Percentiles rank a stretch among this genome's conserved stretches.
Conservation (phyloP, 148 eudicot genomes). For the Vaccinium myrtillus region DNA sequence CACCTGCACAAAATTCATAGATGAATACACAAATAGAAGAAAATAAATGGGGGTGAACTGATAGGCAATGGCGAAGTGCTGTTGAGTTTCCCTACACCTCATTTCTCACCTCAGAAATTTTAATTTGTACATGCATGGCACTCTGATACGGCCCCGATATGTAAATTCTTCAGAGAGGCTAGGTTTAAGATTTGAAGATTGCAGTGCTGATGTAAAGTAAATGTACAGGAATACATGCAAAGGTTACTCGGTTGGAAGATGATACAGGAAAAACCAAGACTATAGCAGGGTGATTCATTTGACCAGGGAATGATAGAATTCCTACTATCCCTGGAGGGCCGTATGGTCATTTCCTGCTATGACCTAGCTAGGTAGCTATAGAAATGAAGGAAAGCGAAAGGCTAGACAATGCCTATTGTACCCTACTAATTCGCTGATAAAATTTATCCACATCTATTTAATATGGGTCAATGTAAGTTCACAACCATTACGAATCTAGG, state of each 20-base stretch:
- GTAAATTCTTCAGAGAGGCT: neutral
- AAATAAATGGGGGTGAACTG: neutral
- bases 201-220: neutral
- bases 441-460: neutral
- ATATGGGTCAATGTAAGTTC: neutral
- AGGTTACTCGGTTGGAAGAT: neutral
- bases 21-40: neutral
- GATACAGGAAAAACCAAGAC: neutral
- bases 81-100: neutral
- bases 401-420: too few species aligned
- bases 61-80: neutral
- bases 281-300: neutral
- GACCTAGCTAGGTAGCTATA: too few species aligned
- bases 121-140: neutral
- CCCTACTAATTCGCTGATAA: neutral
- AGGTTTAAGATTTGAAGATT: neutral
- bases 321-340: too few species aligned
- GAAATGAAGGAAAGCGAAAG: too few species aligned
- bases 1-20: neutral
- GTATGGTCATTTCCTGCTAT: too few species aligned
- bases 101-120: neutral
- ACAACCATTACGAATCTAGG: too few species aligned
- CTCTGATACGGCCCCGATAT: too few species aligned
- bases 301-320: too few species aligned
- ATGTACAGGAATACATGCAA: neutral